phyloP scores from a whole-genome alignment of 306 rosid species.

The Quercus dentata region DNA sequence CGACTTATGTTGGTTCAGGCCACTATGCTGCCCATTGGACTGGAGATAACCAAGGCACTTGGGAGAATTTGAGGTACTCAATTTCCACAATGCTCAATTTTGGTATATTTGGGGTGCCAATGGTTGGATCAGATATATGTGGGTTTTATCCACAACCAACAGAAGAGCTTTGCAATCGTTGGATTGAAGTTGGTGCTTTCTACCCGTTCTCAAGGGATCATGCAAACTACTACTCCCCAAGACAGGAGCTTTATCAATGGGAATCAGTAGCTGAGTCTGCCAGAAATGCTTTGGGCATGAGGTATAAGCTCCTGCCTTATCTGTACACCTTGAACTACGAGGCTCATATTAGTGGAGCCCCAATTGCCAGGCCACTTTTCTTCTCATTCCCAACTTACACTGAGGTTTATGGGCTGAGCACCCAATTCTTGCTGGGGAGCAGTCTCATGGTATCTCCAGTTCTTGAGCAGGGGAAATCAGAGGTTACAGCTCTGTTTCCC shows the following conservation, averaged over 20 bases:
- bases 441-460: conserved; percentile 85
- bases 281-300: conserved; percentile 80
- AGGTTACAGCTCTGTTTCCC: conserved; percentile 78
- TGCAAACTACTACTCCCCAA: conserved; percentile 85
- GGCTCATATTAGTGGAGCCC: conserved; percentile 81
- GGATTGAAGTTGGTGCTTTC: conserved; percentile 98
- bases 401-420: conserved; percentile 64
- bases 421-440: conserved; percentile 84
- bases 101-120: conserved; percentile 94
- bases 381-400: conserved; percentile 77
- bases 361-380: conserved; percentile 96
- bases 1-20: conserved; percentile 91
- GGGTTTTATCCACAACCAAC: conserved; percentile 94
- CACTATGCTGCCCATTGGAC: conserved; percentile 98
- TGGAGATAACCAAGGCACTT: conserved; percentile 86
- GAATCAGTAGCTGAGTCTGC: conserved; percentile 81
- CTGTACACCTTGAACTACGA: conserved; percentile 88
- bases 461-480: conserved; percentile 67
- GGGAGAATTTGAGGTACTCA: conserved; percentile 83
- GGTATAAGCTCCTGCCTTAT: conserved; percentile 85
- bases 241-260: conserved; percentile 99
- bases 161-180: conserved; percentile 92
- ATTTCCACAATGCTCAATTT: conserved; percentile 89
- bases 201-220: conserved; percentile 97
- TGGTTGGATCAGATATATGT: conserved; percentile 97